Evolutionary conservation across 176 grass and related monocot genomes (phyloP), one percentile per base, ranked within the genome.

Genomic region (Phoenix dactylifera): DNA sequence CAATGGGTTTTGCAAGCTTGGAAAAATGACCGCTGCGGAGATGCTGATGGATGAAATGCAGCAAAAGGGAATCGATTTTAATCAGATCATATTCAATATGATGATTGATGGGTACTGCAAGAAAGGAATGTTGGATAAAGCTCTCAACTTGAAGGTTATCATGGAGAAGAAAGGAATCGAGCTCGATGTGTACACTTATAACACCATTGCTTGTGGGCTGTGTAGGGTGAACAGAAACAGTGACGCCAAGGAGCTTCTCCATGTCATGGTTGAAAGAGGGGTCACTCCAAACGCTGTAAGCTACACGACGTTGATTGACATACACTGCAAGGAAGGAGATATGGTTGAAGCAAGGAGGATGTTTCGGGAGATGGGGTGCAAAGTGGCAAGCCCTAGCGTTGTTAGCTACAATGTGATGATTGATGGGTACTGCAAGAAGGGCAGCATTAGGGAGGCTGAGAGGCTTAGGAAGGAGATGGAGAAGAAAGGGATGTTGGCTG

Each of bases 341-440:
- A 87, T 96, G 86, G 80, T 85, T 28, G 86, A 90, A 65, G 91
- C 80, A 20, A 87, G 68, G 57, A 86, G 86, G 65, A 44, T 90
- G 57, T 96, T 96, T 50, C 70, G 72, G 24, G 81, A 88, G 29
- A 88, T 97, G 92, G 51, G 54, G 50, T 68, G 35, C 39, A 81
- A 86, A 23, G 80, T 76, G 16, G 60, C 73, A 26, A 58, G 25
- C 4, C 84, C 87, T 29, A 83, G 65, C 57, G 50, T 70, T 5
- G 75, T 85, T 4, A 97, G 84, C 5, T 97, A 88, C 74, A 91
- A 85, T 71, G 83, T 89, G 14, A 85, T 97, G 81, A 85, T 97
- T 6, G 69, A 90, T 74, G 92, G 83, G 18, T 91, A 85, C 58
- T 69, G 72, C 65, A 91, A 97, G 74, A 91, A 85, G 57, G 72